Evolutionary conservation across 768 basidiomycete species (phyloP).

Genomic region (Lactarius quietus): DNA sequence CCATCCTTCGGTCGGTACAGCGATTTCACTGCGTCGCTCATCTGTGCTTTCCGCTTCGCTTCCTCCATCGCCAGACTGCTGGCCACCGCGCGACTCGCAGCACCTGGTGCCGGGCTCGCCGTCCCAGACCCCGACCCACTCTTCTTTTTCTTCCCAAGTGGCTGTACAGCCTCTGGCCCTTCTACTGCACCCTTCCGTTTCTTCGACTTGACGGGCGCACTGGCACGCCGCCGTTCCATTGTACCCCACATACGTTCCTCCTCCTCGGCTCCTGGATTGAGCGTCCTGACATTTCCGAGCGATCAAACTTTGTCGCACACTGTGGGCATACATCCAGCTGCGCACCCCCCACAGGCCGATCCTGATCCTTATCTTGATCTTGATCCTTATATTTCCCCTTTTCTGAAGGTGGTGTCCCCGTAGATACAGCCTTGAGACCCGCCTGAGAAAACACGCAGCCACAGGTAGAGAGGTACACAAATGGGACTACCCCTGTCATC

Average conservation of each 20-base stretch:
- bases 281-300: slow-evolving; percentile 49
- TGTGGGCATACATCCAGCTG: slow-evolving; percentile 68
- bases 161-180: slow-evolving; percentile 35
- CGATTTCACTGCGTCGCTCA: slow-evolving; percentile 85
- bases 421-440: slow-evolving; percentile 65
- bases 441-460: slow-evolving; percentile 91
- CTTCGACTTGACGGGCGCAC: slow-evolving; percentile 57
- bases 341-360: slow-evolving; percentile 23
- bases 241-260: slow-evolving; percentile 51
- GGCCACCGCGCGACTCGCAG: slow-evolving; percentile 59
- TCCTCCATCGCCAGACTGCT: slow-evolving; percentile 77
- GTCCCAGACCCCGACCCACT: background rate
- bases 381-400: slow-evolving; percentile 32
- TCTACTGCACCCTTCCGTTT: slow-evolving; percentile 53
- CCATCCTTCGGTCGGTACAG: slow-evolving; percentile 63
- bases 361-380: slow-evolving; percentile 32
- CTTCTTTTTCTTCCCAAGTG: slow-evolving; percentile 22
- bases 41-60: slow-evolving; percentile 72
- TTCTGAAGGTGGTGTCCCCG: slow-evolving; percentile 34
- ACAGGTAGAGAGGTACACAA: slow-evolving; percentile 81
- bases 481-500: slow-evolving; percentile 89
- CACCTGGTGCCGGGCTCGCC: slow-evolving; percentile 43
- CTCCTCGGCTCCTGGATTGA: slow-evolving; percentile 73
- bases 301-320: slow-evolving; percentile 67
- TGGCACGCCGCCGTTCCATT: slow-evolving; percentile 56